Percentiles rank a stretch among this genome's conserved stretches.
Evolutionary conservation across 768 basidiomycete genomes (phyloP).

Genomic region (Kwoniella pini): DNA sequence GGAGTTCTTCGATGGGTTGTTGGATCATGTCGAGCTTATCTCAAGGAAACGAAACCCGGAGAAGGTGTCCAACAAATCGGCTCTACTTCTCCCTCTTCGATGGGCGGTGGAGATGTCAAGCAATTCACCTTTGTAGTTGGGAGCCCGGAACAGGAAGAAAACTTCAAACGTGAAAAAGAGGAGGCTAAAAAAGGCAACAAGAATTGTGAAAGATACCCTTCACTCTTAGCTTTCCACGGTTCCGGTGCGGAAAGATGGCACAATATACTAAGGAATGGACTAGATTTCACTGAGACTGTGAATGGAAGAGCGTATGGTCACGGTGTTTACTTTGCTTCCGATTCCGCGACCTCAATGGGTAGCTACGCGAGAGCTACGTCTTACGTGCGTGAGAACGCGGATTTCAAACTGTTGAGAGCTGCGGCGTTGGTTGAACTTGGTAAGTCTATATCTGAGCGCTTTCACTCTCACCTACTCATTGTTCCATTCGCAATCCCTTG

Average conservation of each 20-base stretch:
- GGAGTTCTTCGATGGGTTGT: slow-evolving; percentile 38
- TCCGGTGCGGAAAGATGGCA: slow-evolving; percentile 34
- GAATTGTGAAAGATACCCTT: slow-evolving; percentile 23
- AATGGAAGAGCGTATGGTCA: slow-evolving; percentile 35
- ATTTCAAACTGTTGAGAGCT: slow-evolving; percentile 23
- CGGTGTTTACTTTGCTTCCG: slow-evolving; percentile 40
- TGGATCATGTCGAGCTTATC: slow-evolving; percentile 38
- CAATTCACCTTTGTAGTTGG: slow-evolving; percentile 43
- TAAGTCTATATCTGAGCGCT: slow-evolving; percentile 2
- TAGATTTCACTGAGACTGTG: slow-evolving; percentile 32
- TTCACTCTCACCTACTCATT: too few species aligned
- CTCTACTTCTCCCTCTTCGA: too few species aligned
- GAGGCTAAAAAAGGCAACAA: slow-evolving; percentile 14
- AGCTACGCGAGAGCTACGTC: slow-evolving; percentile 4
- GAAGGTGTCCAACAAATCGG: slow-evolving; percentile 28
- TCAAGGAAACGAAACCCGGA: slow-evolving; percentile 29
- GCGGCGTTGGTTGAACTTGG: slow-evolving; percentile 33
- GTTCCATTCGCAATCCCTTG: too few species aligned
- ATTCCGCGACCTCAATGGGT: slow-evolving; percentile 25
- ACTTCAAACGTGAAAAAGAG: slow-evolving; percentile 29
- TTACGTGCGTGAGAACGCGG: slow-evolving; percentile 27
- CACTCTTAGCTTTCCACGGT: slow-evolving; percentile 37
- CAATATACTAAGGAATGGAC: slow-evolving; percentile 37
- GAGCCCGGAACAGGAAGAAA: slow-evolving; percentile 33
- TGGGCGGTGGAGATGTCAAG: slow-evolving; percentile 3